Percentiles rank a stretch among this genome's conserved stretches.
These are phyloP conservation scores for Pholiota adiposa DNA, from an alignment of 1,284 basidiomycete genomes.

Conservation along the genomic window DNA sequence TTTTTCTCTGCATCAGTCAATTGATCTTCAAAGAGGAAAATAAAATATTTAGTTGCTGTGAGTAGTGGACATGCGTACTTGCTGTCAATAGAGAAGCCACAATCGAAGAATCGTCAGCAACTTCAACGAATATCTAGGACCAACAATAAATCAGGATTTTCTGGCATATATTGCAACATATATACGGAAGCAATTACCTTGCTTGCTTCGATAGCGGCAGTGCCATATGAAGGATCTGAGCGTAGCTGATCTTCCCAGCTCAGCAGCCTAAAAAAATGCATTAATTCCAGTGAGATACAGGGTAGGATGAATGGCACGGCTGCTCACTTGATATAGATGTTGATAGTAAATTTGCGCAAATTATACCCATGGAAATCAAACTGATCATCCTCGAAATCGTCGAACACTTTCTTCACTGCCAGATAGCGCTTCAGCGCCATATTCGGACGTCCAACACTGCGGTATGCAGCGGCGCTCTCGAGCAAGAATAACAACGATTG, in stretches of 20 bases:
- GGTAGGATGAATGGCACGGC: background rate
- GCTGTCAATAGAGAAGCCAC: constrained; percentile 44
- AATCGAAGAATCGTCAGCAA: constrained; percentile 79
- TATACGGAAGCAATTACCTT: constrained; percentile 42
- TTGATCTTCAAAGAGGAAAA: constrained; percentile 30
- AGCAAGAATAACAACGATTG: constrained; percentile 90
- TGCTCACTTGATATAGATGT: constrained; percentile 80
- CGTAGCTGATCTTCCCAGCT: constrained; percentile 84
- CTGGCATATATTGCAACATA: background rate
- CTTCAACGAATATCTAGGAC: constrained; percentile 70
- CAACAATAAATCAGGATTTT: background rate
- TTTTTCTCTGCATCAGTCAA: constrained; percentile 81
- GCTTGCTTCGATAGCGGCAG: constrained; percentile 73
- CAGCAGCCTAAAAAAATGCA: constrained; percentile 60
- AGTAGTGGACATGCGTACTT: constrained; percentile 31
- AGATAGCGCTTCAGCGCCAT: constrained; percentile 89
- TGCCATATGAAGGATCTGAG: constrained; percentile 77
- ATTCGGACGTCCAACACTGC: constrained; percentile 68
- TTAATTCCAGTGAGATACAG: background rate
- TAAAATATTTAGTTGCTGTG: background rate
- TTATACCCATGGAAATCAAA: constrained; percentile 99
- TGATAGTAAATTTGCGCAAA: constrained; percentile 87
- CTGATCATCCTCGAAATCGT: constrained; percentile 94
- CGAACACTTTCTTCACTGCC: constrained; percentile 83
- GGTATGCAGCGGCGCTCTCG: constrained; percentile 82